Conservation (phyloP, 164 flowering plant genomes). For the Vitis labrusca region DNA sequence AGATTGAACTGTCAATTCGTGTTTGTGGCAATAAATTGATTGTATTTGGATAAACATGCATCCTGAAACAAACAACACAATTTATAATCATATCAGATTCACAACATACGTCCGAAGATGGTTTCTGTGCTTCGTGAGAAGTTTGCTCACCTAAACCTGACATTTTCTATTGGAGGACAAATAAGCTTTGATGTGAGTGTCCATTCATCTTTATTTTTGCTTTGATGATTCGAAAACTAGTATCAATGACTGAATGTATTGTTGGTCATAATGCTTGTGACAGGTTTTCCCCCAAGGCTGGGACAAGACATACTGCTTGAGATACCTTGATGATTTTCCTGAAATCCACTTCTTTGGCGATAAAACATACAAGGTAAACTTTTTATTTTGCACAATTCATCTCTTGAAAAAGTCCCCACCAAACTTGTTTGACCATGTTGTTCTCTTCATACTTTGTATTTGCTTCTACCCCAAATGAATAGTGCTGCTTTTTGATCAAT, state of each 20-base stretch:
- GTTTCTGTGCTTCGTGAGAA: constrained; percentile 81
- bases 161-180: constrained; percentile 97
- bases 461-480: no score
- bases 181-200: constrained; percentile 96
- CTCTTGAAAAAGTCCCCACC: neutral
- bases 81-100: constrained; percentile 51
- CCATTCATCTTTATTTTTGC: neutral
- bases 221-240: neutral
- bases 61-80: neutral
- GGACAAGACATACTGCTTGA: constrained; percentile 97
- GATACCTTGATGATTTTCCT: constrained; percentile 71
- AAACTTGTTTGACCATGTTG: neutral
- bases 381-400: neutral
- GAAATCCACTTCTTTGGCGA: constrained; percentile 99
- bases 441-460: neutral
- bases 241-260: neutral
- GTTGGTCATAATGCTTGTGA: constrained; percentile 14
- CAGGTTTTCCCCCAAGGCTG: constrained; percentile 97
- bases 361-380: constrained; percentile 86
- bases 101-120: constrained; percentile 84
- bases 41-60: neutral
- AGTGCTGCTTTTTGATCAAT: no score
- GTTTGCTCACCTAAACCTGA: constrained; percentile 85
- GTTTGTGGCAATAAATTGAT: neutral
- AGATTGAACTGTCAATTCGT: neutral